Percentiles rank a stretch among this genome's conserved stretches.
These are phyloP conservation scores for Citrullus mucosospermus DNA, from an alignment of 306 rosid species.

Conservation along the genomic window DNA sequence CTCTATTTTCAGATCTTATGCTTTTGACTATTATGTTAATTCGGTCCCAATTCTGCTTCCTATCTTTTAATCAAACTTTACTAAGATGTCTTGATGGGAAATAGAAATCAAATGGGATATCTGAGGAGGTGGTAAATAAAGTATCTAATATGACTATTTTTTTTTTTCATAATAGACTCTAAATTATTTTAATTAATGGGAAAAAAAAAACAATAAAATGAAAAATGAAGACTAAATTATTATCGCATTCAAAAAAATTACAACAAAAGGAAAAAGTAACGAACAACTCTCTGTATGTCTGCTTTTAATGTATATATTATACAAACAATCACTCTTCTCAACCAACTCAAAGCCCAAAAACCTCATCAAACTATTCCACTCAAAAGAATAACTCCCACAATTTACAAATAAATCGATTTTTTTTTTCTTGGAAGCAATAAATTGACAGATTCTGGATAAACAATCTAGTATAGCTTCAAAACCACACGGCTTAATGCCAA, in stretches of 20 bases:
- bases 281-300: background rate
- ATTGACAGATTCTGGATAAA: background rate
- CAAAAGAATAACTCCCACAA: background rate
- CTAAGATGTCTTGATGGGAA: background rate
- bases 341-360: background rate
- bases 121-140: background rate
- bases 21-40: background rate
- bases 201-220: background rate
- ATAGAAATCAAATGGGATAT: background rate
- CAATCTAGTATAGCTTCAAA: background rate
- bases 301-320: background rate
- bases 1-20: background rate
- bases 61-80: background rate
- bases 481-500: background rate
- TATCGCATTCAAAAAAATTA: too few species aligned
- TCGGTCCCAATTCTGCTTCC: background rate
- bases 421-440: background rate
- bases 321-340: background rate
- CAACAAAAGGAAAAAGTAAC: too few species aligned
- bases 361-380: background rate
- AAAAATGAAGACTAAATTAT: too few species aligned
- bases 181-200: background rate
- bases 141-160: background rate
- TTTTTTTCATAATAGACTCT: background rate
- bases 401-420: background rate